Percentiles rank a stretch among this genome's conserved stretches.
phyloP scores from a whole-genome alignment of 495 filamentous ascomycete genomes.

The Penicillium daleae region DNA sequence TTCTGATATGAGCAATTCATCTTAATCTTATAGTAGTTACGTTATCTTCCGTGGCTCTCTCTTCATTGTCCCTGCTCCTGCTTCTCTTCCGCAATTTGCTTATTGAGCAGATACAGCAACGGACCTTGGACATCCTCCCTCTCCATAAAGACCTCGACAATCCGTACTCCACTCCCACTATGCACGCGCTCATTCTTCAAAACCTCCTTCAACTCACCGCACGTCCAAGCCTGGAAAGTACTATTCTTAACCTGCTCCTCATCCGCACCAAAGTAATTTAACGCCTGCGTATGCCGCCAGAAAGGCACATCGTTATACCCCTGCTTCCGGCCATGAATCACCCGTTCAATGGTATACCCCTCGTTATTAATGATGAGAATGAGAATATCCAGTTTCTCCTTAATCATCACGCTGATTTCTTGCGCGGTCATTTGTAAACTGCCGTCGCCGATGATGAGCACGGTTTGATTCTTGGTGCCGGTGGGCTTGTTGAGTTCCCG shows the following conservation, averaged over 20 bases:
- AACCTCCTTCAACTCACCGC: constrained; percentile 41
- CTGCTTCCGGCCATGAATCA: constrained; percentile 73
- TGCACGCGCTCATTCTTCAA: constrained; percentile 37
- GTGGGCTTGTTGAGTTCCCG: constrained; percentile 34
- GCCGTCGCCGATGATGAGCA: constrained; percentile 84
- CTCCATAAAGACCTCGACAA: constrained; percentile 53
- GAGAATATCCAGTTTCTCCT: constrained; percentile 66
- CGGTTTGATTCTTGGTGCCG: constrained; percentile 36
- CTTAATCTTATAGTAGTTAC: neutral
- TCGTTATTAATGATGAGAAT: constrained; percentile 78
- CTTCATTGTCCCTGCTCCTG: constrained; percentile 1
- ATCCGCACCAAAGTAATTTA: constrained; percentile 48
- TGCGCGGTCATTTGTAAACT: constrained; percentile 79
- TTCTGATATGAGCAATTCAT: neutral
- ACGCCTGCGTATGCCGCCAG: constrained; percentile 62
- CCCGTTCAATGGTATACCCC: constrained; percentile 77
- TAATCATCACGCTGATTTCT: constrained; percentile 77
- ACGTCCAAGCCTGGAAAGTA: constrained; percentile 37
- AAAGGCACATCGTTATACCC: constrained; percentile 72
- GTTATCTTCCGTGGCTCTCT: no score
- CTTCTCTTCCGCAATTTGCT: constrained; percentile 30
- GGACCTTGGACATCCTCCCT: constrained; percentile 46
- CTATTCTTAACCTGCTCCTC: constrained; percentile 32
- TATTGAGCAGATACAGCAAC: constrained; percentile 32
- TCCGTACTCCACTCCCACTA: constrained; percentile 43